Base-by-base conservation (phyloP, 169 alveolate species). In the Condylostoma magnum region DNA sequence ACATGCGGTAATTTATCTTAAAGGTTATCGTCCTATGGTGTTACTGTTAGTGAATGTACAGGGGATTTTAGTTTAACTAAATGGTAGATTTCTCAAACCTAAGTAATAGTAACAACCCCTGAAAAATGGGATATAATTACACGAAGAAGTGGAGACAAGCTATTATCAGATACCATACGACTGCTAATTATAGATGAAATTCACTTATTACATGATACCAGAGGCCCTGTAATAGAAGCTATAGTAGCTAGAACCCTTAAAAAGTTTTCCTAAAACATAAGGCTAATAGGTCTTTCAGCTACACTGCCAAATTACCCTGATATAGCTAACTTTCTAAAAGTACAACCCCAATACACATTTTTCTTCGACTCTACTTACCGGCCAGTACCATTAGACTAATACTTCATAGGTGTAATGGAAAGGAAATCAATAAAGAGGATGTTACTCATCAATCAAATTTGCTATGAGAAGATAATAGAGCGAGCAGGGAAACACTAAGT, bases 71-170 rank as follows among this genome's bases (percentile, higher is more conserved):
- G 96, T 76, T 71, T 98, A 34, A 87, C 99, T 30, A 90, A 98
- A 50, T 93, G 90, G 63, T 97, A 98, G 82, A 96, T 99, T 50
- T 99, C 95, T 53, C 97, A 95, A 76, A 97, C 99, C 22, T 98
- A 99, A 69, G 89, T 99, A 44, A 95, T 99, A 37, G 98, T 99
- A 8, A 96, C 99, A 43, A 99, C 99, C 12, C 99, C 99, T 0
- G 99, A 99, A 82, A 99, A 99, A 84, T 98, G 99, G 99, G 99
- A 99, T 87, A 97, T 99, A 37, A 93, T 99, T 44, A 99, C 99
- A 33, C 86, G 99, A 60, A 97, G 96, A 75, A 89, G 98, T 47
- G 98, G 98, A 20, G 99, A 97, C 73, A 94, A 95, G 75, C 89
- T 95, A 41, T 96, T 76, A 88, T 86, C 96, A 34, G 97, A 97